Conservation (phyloP, 1,139 yeast genomes). For the Pichia sp. region DNA sequence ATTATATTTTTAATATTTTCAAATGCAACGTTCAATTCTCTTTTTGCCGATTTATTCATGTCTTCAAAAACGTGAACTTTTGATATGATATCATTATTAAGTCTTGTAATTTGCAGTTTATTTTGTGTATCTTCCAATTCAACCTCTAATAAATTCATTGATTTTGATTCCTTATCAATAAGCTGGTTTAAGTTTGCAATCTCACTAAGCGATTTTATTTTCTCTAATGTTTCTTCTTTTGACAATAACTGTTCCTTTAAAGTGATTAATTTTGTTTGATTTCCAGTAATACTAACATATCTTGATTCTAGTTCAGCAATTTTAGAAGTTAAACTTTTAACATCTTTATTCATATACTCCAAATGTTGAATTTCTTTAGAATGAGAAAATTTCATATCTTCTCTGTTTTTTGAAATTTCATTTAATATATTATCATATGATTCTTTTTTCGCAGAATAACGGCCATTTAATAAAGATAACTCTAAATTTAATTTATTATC, state of each 20-base stretch:
- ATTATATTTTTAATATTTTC: constrained; percentile 2
- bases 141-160: constrained; percentile 6
- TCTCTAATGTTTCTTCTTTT: constrained; percentile 31
- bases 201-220: constrained; percentile 29
- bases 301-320: constrained; percentile 33
- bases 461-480: constrained; percentile 6
- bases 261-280: constrained; percentile 34
- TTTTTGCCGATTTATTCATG: constrained; percentile 24
- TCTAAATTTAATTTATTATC: constrained; percentile 16
- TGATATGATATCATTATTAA: constrained; percentile 55
- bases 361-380: constrained; percentile 39
- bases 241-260: constrained; percentile 34
- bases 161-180: constrained; percentile 1
- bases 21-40: constrained; percentile 1
- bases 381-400: constrained; percentile 31
- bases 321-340: constrained; percentile 31
- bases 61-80: constrained; percentile 41
- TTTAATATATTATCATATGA: constrained; percentile 16
- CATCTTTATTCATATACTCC: constrained; percentile 34
- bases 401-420: constrained; percentile 9
- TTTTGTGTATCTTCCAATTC: constrained; percentile 46
- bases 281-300: constrained; percentile 34
- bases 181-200: constrained; percentile 34
- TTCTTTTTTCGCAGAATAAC: background rate
- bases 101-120: constrained; percentile 45